A percentile compares a stretch with the other conserved stretches of the same genome.
Conservation (phyloP, 352 stramenopile species). For the Pythium angustatum region DNA sequence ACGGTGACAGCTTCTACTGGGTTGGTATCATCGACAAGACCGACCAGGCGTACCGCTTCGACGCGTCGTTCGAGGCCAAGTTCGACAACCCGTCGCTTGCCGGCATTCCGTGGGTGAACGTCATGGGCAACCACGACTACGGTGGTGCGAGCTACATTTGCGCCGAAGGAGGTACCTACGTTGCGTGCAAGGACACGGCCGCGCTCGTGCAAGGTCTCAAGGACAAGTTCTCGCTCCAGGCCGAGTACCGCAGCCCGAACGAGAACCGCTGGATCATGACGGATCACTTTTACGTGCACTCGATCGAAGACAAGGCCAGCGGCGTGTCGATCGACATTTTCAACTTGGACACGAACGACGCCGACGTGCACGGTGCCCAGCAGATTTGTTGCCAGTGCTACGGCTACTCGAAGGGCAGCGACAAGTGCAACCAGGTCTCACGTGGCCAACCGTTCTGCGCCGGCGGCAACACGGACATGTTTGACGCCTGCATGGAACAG, state of each 20-base stretch:
- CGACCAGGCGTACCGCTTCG: constrained; percentile 68
- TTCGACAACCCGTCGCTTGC: constrained; percentile 49
- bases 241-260: constrained; percentile 77
- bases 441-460: constrained; percentile 52
- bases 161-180: constrained; percentile 36
- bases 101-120: constrained; percentile 80
- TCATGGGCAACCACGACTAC: constrained; percentile 88
- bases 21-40: constrained; percentile 53
- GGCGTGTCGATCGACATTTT: constrained; percentile 84
- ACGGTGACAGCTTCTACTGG: constrained; percentile 87
- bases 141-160: constrained; percentile 81
- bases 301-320: constrained; percentile 50
- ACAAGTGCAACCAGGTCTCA: constrained; percentile 56
- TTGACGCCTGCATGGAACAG: constrained; percentile 71
- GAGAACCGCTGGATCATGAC: constrained; percentile 80
- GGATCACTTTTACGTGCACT: constrained; percentile 84
- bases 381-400: constrained; percentile 87
- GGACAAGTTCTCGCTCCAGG: constrained; percentile 73
- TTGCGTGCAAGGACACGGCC: constrained; percentile 45
- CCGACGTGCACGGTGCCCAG: constrained; percentile 54
- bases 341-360: constrained; percentile 80
- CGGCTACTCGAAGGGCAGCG: constrained; percentile 59
- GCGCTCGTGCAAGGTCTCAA: constrained; percentile 54
- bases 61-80: constrained; percentile 81
- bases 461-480: constrained; percentile 60